Base-by-base conservation (phyloP, 1,139 yeast genomes). In the Geotrichum phurueaensis region DNA sequence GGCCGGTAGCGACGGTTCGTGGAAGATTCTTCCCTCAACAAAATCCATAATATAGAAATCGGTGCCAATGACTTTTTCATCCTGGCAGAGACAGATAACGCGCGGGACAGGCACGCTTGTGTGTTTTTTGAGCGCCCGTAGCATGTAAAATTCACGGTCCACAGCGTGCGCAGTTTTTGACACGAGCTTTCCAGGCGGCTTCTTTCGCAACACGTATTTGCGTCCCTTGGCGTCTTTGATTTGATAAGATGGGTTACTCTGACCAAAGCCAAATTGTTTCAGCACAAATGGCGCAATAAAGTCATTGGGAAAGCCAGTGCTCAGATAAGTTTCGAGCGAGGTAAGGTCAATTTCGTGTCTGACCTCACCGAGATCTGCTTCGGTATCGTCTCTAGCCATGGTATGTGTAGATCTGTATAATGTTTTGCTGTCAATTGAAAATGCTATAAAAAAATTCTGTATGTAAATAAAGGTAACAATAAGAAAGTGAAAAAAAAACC, bases 51-150 rank as follows among this genome's bases (percentile, higher is more conserved):
- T 66, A 68, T 85, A 84, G 66, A 84, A 84, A 1, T 81, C 95
- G 51, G 89, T 86, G 69, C 91, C 96, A 3, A 85, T 84, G 48
- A 89, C 83, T 20, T 74, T 72, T 2, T 89, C 89, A 55, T 79
- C 79, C 60, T 79, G 79, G 62, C 86, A 85, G 36, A 89, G 72
- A 1, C 89, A 92, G 57, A 87, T 76, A 2, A 89, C 85, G 76
- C 77, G 78, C 0, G 89, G 87, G 53, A 87, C 84, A 20, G 87
- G 86, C 0, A 84, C 84, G 20, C 62, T 54, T 20, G 65, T 63
- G 55, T 64, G 58, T 39, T 68, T 72, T 33, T 61, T 58, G 29
- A 67, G 61, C 1, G 84, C 84, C 58, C 77, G 76, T 51, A 84
- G 72, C 70, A 84, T 79, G 70, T 78, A 78, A 67, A 81, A 84